Base-by-base conservation (phyloP, 805 yeast genomes). In the Dipodascus geniculatus region DNA sequence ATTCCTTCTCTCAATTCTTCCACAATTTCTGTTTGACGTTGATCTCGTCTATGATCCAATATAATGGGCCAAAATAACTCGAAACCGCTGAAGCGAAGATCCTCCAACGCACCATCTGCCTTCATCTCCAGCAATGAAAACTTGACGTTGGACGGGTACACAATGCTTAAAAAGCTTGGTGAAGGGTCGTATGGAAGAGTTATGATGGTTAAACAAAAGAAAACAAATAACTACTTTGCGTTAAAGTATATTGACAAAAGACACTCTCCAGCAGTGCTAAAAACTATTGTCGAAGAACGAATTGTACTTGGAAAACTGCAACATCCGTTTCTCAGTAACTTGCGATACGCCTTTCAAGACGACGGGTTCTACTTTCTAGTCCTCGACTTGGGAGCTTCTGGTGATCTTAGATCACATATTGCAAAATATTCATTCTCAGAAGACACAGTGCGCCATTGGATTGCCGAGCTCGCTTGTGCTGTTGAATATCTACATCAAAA, bases 151-250 rank as follows among this genome's bases (percentile, higher is more conserved):
- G 54, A 56, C n/a, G 56, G 56, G 31, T 64, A 63, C 51, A 44
- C 50, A 16, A 51, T 64, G 31, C 48, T 56, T 67, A 93, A 86
- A 63, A 84, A 85, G 49, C 76, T 88, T 55, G 96, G 96, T 14
- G 75, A 84, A 50, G 96, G 96, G 23, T 78, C 95, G 0, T 88
- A 84, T 71, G 95, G 96, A 24, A 86, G 85, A 50, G 96, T 88
- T 20, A 72, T 95, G 57, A 76, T 63, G 20, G 67, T 63, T 16
- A 55, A 58, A 48, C 59, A 58, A 48, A 52, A 53, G 23, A 48
- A 31, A 8, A 56, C 59, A n/a, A 53, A 52, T 35, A 48, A 47
- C 23, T 53, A 48, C 33, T 63, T 55, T 50, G 68, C 68, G 2
- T 54, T 64, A 23, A 64, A 64, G 52, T 63, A 63, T 55, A 57